Evolutionary conservation across 2,329 filamentous ascomycete genomes (phyloP), one percentile per base, ranked within the genome.

Genomic region (Passalora sequoiae): DNA sequence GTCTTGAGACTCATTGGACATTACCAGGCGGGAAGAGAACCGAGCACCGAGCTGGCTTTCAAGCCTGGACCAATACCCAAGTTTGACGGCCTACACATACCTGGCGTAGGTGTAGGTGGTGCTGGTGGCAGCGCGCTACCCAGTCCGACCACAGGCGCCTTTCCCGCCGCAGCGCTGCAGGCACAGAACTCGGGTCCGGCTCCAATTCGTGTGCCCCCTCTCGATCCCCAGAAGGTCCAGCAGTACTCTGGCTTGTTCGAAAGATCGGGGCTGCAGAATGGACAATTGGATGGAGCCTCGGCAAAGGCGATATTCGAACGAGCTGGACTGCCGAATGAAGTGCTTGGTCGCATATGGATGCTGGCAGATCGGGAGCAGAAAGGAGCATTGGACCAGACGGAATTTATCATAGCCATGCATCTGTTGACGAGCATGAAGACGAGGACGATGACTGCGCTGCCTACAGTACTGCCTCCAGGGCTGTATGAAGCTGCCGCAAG

Each of bases 381-480:
- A 40, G 92, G 92, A 38, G 81, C 84, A 22, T 75, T 98, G 25
- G 85, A 89, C 45, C 76, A 83, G 57, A 91, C 89, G 10, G 92
- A 97, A 59, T 98, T 98, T 64, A 86, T 95, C 61, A 94, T 98
- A 60, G 92, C 92, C 33, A 98, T 98, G 92, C 92, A 98, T 66
- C 73, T 98, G 48, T 75, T 98, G 50, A 91, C 88, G 10, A 95
- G 89, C 9, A 88, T 87, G 69, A 95, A 94, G 72, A 84, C 82
- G 9, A 86, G 89, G 16, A 75, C 81, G 21, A 76, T 98, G 64
- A 82, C 87, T 51, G 81, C 78, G 15, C 74, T 97, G 44, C 92
- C 92, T 1, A 84, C 73, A 48, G 79, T 84, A 19, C 76, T 98
- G 2, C 92, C 92, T 4, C 81, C 86, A 9, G 86, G 84, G 8